Conservation (phyloP, 208 protist species). For the Crithidia brevicula region DNA sequence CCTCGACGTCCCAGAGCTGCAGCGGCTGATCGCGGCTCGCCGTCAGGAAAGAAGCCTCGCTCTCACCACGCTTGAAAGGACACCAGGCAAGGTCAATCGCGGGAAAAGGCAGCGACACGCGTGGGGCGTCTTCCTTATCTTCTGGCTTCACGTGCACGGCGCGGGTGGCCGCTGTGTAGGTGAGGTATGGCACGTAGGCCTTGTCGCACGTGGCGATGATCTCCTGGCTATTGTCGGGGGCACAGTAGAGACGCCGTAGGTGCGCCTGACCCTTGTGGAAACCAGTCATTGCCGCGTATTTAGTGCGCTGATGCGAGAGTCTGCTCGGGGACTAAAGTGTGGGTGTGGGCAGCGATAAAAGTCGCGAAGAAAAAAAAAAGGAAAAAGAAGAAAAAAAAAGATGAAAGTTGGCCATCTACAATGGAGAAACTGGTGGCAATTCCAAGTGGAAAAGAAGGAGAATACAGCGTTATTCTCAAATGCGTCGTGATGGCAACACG, state of each 20-base stretch:
- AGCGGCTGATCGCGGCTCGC: constrained; percentile 61
- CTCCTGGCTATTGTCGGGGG: constrained; percentile 52
- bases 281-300: not conserved
- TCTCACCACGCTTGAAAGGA: constrained; percentile 61
- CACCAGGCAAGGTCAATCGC: constrained; percentile 80
- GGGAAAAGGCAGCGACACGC: constrained; percentile 65
- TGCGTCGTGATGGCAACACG: too few species aligned
- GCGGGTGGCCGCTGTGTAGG: constrained; percentile 5
- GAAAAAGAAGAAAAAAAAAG: too few species aligned
- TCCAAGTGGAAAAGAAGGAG: too few species aligned
- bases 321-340: too few species aligned
- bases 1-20: constrained; percentile 80
- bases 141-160: not conserved
- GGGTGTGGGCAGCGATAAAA: too few species aligned
- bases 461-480: too few species aligned
- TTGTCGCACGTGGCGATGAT: constrained; percentile 58
- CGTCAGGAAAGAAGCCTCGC: constrained; percentile 62
- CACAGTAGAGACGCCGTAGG: constrained; percentile 59
- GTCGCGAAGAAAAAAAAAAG: too few species aligned
- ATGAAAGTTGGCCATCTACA: too few species aligned
- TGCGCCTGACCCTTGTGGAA: constrained; percentile 20
- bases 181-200: constrained; percentile 20
- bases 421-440: too few species aligned
- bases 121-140: constrained; percentile 23
- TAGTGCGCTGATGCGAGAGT: too few species aligned